Evolutionary conservation across 2,329 filamentous ascomycete genomes (phyloP).

Genomic region (Aquanectria penicillioides): DNA sequence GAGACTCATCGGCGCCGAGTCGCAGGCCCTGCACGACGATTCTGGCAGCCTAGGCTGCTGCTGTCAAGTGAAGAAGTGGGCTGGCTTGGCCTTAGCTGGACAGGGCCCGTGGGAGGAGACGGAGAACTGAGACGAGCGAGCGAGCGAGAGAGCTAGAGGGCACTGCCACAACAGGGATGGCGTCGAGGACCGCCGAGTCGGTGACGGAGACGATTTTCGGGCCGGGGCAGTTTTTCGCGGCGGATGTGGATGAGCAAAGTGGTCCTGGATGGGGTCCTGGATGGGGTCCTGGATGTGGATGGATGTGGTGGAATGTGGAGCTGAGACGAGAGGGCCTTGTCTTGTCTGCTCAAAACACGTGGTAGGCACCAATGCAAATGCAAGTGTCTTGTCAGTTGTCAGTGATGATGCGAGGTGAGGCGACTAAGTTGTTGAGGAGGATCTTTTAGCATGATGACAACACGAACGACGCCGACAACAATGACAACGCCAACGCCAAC

Average conservation of each 20-base stretch:
- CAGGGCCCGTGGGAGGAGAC: not conserved
- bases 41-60: slow-evolving; percentile 20
- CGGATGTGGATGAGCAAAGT: slow-evolving; percentile 10
- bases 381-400: slow-evolving; percentile 9
- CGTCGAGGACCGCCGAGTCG: slow-evolving; percentile 18
- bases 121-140: not conserved
- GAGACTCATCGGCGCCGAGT: slow-evolving; percentile 4
- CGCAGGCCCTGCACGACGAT: no score
- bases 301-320: slow-evolving; percentile 16
- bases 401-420: slow-evolving; percentile 10
- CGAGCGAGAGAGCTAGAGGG: slow-evolving; percentile 19
- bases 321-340: slow-evolving; percentile 9
- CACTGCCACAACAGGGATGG: slow-evolving; percentile 31
- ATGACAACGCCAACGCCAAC: no score
- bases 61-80: slow-evolving; percentile 17
- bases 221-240: slow-evolving; percentile 3
- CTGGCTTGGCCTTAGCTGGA: not conserved
- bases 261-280: no score
- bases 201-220: slow-evolving; percentile 23
- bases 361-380: slow-evolving; percentile 18
- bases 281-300: no score
- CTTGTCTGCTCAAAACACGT: slow-evolving; percentile 21
- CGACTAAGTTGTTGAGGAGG: slow-evolving; percentile 12
- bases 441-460: not conserved
- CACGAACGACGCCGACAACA: no score